These are phyloP conservation scores for Ceriops decandra DNA, from an alignment of 345 rosid species.

Conservation along the genomic window DNA sequence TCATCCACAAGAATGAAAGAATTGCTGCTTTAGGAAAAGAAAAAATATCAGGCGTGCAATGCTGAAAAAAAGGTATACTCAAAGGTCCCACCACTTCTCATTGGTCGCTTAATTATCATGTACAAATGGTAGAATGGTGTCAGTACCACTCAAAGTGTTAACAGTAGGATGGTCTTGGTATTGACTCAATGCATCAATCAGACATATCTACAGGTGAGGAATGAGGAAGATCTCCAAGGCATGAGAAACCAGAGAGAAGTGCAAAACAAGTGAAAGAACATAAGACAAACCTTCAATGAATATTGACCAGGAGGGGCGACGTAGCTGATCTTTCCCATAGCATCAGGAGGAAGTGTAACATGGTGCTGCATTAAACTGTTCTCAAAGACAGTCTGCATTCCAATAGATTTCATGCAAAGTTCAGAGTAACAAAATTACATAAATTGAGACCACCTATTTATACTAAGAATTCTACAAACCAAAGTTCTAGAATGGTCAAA, in stretches of 20 bases:
- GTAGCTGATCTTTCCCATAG: slow-evolving; percentile 91
- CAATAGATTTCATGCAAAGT: slow-evolving; percentile 15
- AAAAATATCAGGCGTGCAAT: too few relatives aligned
- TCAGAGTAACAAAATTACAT: slow-evolving; percentile 1
- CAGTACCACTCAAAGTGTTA: too few relatives aligned
- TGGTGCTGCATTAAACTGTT: slow-evolving; percentile 89
- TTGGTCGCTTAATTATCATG: too few relatives aligned
- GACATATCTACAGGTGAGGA: neutral
- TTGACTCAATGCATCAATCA: neutral
- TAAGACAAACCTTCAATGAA: slow-evolving; percentile 66
- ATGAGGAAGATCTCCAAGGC: neutral
- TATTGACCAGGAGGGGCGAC: slow-evolving; percentile 98
- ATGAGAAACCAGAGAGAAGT: neutral
- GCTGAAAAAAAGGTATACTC: too few relatives aligned
- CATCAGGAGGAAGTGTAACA: slow-evolving; percentile 89
- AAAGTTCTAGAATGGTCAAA: slow-evolving; percentile 21
- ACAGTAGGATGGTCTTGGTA: too few relatives aligned
- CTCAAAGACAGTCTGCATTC: slow-evolving; percentile 81
- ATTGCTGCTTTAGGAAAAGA: too few relatives aligned
- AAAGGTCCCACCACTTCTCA: too few relatives aligned
- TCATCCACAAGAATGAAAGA: too few relatives aligned
- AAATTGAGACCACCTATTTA: neutral
- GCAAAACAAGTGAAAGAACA: slow-evolving; percentile 3
- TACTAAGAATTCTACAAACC: neutral
- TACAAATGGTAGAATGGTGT: too few relatives aligned